Base-by-base conservation (phyloP, 257 asterid species). In the Anisodus acutangulus region DNA sequence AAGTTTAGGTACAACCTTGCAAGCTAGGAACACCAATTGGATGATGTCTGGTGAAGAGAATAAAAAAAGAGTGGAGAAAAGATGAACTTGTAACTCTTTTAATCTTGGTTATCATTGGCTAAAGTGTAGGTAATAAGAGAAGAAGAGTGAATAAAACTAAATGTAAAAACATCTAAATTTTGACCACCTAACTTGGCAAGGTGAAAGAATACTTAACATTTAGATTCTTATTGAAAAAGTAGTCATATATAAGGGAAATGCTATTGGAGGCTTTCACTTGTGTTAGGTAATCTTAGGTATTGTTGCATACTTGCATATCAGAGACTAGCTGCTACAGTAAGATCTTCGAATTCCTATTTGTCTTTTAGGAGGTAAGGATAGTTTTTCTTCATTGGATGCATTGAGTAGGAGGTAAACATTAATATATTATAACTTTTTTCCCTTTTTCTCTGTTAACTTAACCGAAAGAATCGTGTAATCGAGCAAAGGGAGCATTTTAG, bases 31-130 rank as follows among this genome's bases (percentile, higher is more conserved):
- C 26, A 12, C 2, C 22, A n/a, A 76, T 76, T 13, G 81, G 47
- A 51, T 53, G 22, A 51, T 54, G 64, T 26, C 22, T 53, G 64
- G 13, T 76, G 49, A 76, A 76, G 81, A 51, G 81, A 51, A 45
- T 10, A 45, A 41, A 71, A 71, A 7, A 71, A 71, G 57, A 43
- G 37, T 45, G 37, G 6, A 71, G 79, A 49, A 51, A 47, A 22
- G 51, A 26, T 6, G 47, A 31, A 55, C 47, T 51, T 76, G 22
- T 76, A 53, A 76, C 64, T 51, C 62, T 26, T 8, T 26, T 76
- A 76, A 10, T 22, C 22, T 76, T 76, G 60, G 43, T 76, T 51
- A 76, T 76, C 3, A 76, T 76, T 51, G 81, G 22, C 63, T 76
- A 51, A 76, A 26, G 19, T 76, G 26, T 26, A 26, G 49, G 47